phyloP scores from a whole-genome alignment of 148 eudicot genomes.

The Camellia lanceoleosa region DNA sequence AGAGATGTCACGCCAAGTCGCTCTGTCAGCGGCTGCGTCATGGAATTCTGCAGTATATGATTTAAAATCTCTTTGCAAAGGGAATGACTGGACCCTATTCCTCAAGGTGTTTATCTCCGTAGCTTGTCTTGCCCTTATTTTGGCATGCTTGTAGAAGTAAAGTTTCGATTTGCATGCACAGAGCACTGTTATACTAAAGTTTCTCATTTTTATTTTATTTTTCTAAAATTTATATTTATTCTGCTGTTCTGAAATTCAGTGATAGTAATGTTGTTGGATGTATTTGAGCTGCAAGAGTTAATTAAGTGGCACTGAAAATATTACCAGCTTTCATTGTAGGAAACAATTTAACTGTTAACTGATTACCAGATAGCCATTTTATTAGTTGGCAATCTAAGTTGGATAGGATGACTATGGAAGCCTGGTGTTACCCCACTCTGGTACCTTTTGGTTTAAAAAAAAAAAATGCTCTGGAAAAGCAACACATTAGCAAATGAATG shows the following conservation, averaged over 20 bases:
- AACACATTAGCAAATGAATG: too few relatives aligned
- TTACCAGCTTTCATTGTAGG: neutral
- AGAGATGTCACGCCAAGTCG: constrained; percentile 55
- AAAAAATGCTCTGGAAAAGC: too few relatives aligned
- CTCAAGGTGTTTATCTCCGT: constrained; percentile 48
- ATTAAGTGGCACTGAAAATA: neutral
- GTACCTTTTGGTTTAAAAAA: neutral
- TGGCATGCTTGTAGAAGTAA: constrained; percentile 6
- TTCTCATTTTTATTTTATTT: neutral
- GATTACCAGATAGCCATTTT: neutral
- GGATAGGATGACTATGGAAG: neutral
- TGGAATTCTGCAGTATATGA: constrained; percentile 59
- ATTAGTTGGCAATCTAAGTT: too few relatives aligned
- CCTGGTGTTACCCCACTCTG: neutral
- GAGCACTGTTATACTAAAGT: neutral
- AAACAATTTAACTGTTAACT: neutral
- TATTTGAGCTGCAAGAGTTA: neutral
- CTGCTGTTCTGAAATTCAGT: neutral
- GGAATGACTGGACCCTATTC: constrained; percentile 64
- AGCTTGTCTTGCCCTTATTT: neutral
- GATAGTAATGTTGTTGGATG: neutral
- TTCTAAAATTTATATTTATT: neutral
- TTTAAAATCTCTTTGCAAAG: constrained; percentile 68
- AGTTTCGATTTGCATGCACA: neutral
- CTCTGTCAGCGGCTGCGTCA: constrained; percentile 46